Evolutionary conservation across 805 yeast genomes (phyloP).

Genomic region (Nakazawaea ambrosiae): DNA sequence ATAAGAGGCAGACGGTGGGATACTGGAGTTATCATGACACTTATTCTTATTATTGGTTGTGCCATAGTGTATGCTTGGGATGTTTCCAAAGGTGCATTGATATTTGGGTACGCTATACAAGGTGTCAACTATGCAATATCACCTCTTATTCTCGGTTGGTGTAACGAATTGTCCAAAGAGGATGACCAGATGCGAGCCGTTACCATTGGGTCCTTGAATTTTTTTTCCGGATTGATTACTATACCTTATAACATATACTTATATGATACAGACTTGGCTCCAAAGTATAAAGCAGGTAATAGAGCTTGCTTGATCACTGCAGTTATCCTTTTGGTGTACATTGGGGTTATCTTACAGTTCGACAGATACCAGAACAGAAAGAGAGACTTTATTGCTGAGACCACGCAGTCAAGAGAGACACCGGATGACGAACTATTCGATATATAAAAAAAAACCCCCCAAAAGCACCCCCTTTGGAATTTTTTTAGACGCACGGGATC

Average conservation of each 20-base stretch:
- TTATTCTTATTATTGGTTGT: constrained; percentile 48
- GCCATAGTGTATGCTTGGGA: constrained; percentile 52
- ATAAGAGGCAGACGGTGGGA: constrained; percentile 45
- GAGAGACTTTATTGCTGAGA: constrained; percentile 2
- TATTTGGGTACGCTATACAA: constrained; percentile 56
- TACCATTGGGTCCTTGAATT: constrained; percentile 48
- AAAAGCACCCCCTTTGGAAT: too few species aligned
- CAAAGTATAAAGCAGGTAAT: constrained; percentile 4
- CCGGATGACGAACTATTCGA: too few species aligned
- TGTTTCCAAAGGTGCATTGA: constrained; percentile 46
- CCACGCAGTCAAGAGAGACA: neutral
- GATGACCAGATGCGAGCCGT: constrained; percentile 51
- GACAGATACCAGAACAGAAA: constrained; percentile 9
- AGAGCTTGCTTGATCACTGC: constrained; percentile 4
- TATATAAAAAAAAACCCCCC: too few species aligned
- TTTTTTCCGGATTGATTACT: constrained; percentile 14
- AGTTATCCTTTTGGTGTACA: constrained; percentile 1
- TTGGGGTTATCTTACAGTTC: constrained; percentile 1
- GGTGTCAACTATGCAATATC: constrained; percentile 61
- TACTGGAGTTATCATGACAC: constrained; percentile 45
- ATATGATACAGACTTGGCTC: constrained; percentile 5
- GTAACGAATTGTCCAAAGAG: constrained; percentile 49
- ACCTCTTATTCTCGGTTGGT: constrained; percentile 52
- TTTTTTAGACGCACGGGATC: too few species aligned
- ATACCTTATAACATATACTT: constrained; percentile 5